Evolutionary conservation across 768 basidiomycete genomes (phyloP).

Genomic region (Auricularia heimuer): DNA sequence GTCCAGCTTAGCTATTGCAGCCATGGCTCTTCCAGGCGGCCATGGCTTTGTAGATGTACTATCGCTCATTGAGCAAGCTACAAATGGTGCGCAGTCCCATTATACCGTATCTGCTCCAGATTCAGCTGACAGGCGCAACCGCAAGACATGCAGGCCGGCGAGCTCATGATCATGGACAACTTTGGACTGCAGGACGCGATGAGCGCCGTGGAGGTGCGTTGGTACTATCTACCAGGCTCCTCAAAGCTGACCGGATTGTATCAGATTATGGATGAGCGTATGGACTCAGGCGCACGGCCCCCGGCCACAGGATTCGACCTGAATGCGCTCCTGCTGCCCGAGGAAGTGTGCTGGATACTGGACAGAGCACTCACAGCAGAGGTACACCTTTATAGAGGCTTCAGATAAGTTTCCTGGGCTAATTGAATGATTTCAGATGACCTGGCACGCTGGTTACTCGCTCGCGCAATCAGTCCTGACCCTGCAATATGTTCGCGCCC

Average conservation of each 20-base stretch:
- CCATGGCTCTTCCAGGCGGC: slow-evolving; percentile 38
- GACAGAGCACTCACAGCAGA: slow-evolving; percentile 72
- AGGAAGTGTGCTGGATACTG: slow-evolving; percentile 83
- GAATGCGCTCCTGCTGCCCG: slow-evolving; percentile 49
- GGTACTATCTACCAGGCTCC: slow-evolving; percentile 10
- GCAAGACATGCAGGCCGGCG: slow-evolving; percentile 53
- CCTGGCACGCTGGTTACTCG: slow-evolving; percentile 78
- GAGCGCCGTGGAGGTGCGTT: slow-evolving; percentile 77
- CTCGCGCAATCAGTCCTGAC: slow-evolving; percentile 85
- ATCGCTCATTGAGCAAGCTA: slow-evolving; percentile 46
- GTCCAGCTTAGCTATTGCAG: background rate
- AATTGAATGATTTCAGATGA: slow-evolving; percentile 46
- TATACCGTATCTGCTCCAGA: background rate
- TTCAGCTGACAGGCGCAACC: background rate
- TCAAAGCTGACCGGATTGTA: slow-evolving; percentile 5
- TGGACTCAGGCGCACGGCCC: slow-evolving; percentile 62
- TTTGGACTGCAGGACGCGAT: slow-evolving; percentile 83
- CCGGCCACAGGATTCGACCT: slow-evolving; percentile 44
- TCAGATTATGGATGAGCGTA: slow-evolving; percentile 82
- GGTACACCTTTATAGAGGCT: slow-evolving; percentile 25
- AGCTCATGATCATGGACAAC: slow-evolving; percentile 54
- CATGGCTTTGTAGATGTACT: slow-evolving; percentile 58
- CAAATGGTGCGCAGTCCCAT: slow-evolving; percentile 35
- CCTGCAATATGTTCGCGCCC: slow-evolving; percentile 57
- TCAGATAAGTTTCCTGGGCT: background rate